Conservation (phyloP, 2,329 filamentous ascomycete genomes). For the Parastagonospora avenae region DNA sequence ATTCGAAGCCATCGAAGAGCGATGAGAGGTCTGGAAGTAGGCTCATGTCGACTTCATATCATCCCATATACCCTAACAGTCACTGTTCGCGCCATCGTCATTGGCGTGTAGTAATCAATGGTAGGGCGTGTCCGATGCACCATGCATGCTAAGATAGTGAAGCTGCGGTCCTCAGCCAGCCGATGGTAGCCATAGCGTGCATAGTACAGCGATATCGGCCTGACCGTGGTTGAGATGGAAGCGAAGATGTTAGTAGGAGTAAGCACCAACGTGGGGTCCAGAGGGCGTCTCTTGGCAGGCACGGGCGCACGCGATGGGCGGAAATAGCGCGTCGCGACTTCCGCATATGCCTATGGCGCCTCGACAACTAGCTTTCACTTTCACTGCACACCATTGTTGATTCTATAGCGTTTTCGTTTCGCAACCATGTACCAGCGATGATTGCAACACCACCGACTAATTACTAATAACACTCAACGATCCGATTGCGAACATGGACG, state of each 20-base stretch:
- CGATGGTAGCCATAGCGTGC: not conserved
- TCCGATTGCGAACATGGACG: conserved; percentile 31
- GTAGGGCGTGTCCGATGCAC: conserved; percentile 24
- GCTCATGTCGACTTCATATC: not conserved
- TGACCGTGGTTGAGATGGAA: not conserved
- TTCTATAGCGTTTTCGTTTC: not conserved
- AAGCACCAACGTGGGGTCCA: conserved; percentile 1
- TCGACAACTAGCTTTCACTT: conserved; percentile 9
- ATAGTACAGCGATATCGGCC: too few species aligned
- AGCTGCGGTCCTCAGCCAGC: not conserved
- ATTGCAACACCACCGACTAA: not conserved
- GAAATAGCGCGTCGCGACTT: conserved; percentile 25
- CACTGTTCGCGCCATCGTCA: not conserved
- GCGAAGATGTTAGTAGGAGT: not conserved
- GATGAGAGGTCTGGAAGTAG: not conserved
- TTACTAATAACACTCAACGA: not conserved
- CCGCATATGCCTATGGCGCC: conserved; percentile 11
- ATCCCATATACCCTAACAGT: not conserved
- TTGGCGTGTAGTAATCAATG: conserved; percentile 7
- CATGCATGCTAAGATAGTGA: not conserved
- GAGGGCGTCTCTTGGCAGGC: conserved; percentile 6
- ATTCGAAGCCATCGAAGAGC: conserved; percentile 19
- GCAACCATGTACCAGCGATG: conserved; percentile 1
- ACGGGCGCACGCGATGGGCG: conserved; percentile 12
- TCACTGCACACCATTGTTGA: not conserved